Evolutionary conservation across 768 basidiomycete species (phyloP), one percentile per base, ranked within the genome.

Genomic region (Suillus cothurnatus): DNA sequence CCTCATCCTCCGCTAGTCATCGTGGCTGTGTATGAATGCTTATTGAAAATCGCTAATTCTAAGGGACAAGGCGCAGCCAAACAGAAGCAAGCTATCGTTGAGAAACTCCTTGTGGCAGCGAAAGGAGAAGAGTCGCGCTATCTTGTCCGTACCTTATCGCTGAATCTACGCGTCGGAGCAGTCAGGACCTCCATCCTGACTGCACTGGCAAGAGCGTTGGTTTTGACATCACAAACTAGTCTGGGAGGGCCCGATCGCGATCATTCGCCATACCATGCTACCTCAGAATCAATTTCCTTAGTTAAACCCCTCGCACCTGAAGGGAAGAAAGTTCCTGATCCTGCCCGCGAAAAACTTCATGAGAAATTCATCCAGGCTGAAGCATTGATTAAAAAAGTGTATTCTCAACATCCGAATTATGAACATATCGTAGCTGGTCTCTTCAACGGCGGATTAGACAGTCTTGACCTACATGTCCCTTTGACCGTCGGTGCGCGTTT

Each of bases 121-220:
- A 86, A 83, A 65, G 95, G 94, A 28, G 95, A 97, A 76, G 94
- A 97, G 78, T 83, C 86, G n/a, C 85, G 94, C 34, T 97, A 88
- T 71, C 81, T 97, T 49, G 89, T 90, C 36, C 84, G 92, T 45
- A 92, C 86, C 3, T 80, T 95, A 32, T 86, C 83, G 34, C 85
- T 86, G 72, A 90, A 94, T 74, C 80, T 94, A 52, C 87, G 93
- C 55, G 95, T 97, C 19, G 95, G 95, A 1, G 95, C 95, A 3
- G 93, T 95, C 34, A 83, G 93, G 68, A 86, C 91, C 31, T 90
- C 94, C 7, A 85, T 97, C 39, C 82, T 95, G 58, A 88, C 87
- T 28, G 91, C 93, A 14, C 80, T 97, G 28, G 91, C 94, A 36
- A 82, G 93, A 57, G 91, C 94, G 1, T 83, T 92, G 69, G 90